A percentile compares a stretch with the other conserved stretches of the same genome.
Conservation (phyloP, 805 yeast genomes). For the Tetrapisispora iriomotensis region DNA sequence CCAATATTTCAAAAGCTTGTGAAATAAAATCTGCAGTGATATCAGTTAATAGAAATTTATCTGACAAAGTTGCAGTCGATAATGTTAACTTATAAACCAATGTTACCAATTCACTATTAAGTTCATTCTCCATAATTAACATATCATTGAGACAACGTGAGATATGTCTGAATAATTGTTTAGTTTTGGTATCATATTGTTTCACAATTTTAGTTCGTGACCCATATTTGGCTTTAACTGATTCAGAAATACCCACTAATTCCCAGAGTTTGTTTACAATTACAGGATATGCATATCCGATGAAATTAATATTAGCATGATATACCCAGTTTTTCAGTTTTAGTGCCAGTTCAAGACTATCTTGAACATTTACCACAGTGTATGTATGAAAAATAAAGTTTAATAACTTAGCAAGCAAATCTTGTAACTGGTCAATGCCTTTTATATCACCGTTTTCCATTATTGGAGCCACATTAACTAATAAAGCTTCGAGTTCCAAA, state of each 20-base stretch:
- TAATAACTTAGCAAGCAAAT: neutral
- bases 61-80: constrained; percentile 67
- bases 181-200: constrained; percentile 19
- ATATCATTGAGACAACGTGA: constrained; percentile 62
- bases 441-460: neutral
- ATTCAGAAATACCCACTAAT: constrained; percentile 40
- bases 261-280: constrained; percentile 52
- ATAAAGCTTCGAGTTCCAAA: constrained; percentile 14
- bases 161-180: constrained; percentile 56
- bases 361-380: neutral
- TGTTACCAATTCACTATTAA: constrained; percentile 17
- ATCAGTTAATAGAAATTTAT: constrained; percentile 59
- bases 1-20: constrained; percentile 77
- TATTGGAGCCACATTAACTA: constrained; percentile 16
- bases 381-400: neutral
- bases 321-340: constrained; percentile 18
- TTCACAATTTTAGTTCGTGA: neutral
- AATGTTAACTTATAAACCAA: constrained; percentile 37
- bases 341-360: constrained; percentile 32
- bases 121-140: constrained; percentile 20
- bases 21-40: constrained; percentile 78
- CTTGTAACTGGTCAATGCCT: neutral
- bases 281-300: constrained; percentile 61
- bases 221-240: constrained; percentile 9
- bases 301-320: constrained; percentile 35